These are phyloP conservation scores for Musa beccarii DNA, from an alignment of 176 grass and related monocot species.

Conservation along the genomic window DNA sequence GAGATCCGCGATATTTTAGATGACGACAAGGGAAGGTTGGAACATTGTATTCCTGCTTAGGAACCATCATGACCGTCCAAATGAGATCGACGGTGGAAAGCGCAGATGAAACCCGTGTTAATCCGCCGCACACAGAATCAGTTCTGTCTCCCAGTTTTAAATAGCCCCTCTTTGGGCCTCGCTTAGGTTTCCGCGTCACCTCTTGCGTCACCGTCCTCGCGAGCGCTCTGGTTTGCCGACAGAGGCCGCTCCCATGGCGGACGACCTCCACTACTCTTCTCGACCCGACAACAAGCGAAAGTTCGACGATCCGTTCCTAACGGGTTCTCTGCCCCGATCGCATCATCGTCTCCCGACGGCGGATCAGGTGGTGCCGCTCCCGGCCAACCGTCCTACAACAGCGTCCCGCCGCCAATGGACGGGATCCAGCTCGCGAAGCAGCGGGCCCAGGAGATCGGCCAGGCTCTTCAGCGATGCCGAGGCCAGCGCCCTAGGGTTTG, in stretches of 20 bases:
- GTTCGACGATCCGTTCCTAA: slow-evolving; percentile 75
- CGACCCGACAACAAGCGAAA: slow-evolving; percentile 58
- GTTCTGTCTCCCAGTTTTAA: no score
- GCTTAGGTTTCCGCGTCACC: background rate
- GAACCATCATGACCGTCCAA: no score
- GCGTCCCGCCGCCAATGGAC: slow-evolving; percentile 63
- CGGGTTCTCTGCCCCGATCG: slow-evolving; percentile 59
- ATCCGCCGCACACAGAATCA: no score
- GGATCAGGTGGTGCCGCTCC: background rate
- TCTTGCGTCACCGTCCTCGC: slow-evolving; percentile 5
- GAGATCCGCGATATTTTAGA: no score
- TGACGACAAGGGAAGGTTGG: no score
- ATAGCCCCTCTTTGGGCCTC: no score
- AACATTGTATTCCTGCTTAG: no score
- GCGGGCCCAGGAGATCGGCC: slow-evolving; percentile 83
- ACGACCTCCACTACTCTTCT: slow-evolving; percentile 49
- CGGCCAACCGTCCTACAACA: slow-evolving; percentile 50
- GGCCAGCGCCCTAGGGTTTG: slow-evolving; percentile 71
- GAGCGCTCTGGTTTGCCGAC: slow-evolving; percentile 34
- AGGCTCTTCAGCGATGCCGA: slow-evolving; percentile 79
- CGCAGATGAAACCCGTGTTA: no score
- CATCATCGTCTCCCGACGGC: slow-evolving; percentile 27
- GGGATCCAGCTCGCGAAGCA: slow-evolving; percentile 93
- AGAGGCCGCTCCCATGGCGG: slow-evolving; percentile 41
- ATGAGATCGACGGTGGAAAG: no score